A percentile compares a stretch with the other conserved stretches of the same genome.
These are phyloP conservation scores for Triadica sebifera DNA, from an alignment of 345 rosid species.

Conservation along the genomic window DNA sequence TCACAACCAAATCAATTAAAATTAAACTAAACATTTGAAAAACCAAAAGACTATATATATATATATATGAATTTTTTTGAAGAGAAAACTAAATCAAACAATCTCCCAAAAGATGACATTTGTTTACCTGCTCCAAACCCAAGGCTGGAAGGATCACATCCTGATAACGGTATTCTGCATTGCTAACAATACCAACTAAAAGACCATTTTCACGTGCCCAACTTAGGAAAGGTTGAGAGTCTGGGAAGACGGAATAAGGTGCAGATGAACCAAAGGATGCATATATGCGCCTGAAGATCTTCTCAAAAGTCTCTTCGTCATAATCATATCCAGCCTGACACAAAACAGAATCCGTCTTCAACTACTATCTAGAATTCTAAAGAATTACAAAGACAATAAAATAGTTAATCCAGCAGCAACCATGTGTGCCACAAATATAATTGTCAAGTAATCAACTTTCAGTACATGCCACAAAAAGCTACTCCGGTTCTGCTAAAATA, in stretches of 20 bases:
- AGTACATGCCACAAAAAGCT: background rate
- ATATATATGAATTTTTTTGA: too few species aligned
- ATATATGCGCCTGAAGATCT: slow-evolving; percentile 76
- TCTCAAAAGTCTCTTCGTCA: slow-evolving; percentile 90
- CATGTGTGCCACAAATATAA: too few species aligned
- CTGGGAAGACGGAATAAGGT: slow-evolving; percentile 74
- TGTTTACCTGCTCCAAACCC: slow-evolving; percentile 67
- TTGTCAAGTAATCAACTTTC: background rate
- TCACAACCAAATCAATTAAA: too few species aligned
- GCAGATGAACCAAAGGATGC: slow-evolving; percentile 95
- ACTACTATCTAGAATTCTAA: background rate
- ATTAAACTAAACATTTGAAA: too few species aligned
- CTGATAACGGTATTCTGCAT: slow-evolving; percentile 80
- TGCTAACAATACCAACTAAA: slow-evolving; percentile 73
- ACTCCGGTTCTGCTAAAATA: background rate
- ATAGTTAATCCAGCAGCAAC: background rate
- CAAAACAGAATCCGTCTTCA: slow-evolving; percentile 4
- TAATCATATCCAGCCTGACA: slow-evolving; percentile 91
- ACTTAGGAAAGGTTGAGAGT: slow-evolving; percentile 78
- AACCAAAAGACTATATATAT: too few species aligned
- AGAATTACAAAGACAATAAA: background rate
- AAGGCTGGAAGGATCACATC: slow-evolving; percentile 92
- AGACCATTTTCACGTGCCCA: slow-evolving; percentile 75
- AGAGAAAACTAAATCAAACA: too few species aligned
- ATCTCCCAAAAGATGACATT: background rate